Conservation (phyloP, 345 rosid genomes). For the thale cress (Arabidopsis thaliana) region TAIR10.1 NC_003070.9:2042001-2042500, state of each 20-base stretch:
- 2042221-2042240: slow-evolving; percentile 91
- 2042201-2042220: slow-evolving; percentile 53
- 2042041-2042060: not conserved
- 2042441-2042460: slow-evolving; percentile 80
- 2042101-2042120: not conserved
- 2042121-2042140: slow-evolving; percentile 6
- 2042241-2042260: slow-evolving; percentile 71
- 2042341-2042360: slow-evolving; percentile 27
- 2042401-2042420: slow-evolving; percentile 29
- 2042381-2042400: slow-evolving; percentile 9
- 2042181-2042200: slow-evolving; percentile 26
- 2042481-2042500: slow-evolving; percentile 55
- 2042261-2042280: slow-evolving; percentile 81
- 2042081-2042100: slow-evolving; percentile 13
- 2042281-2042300: slow-evolving; percentile 99
- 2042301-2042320: slow-evolving; percentile 86
- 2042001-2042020: slow-evolving; percentile 7
- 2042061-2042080: slow-evolving; percentile 13
- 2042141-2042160: not conserved
- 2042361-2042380: slow-evolving; percentile 10
- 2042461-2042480: slow-evolving; percentile 86
- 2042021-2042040: slow-evolving; percentile 13
- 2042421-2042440: slow-evolving; percentile 93
- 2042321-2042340: slow-evolving; percentile 22
- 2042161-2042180: not conserved